Evolutionary conservation across 257 asterid genomes (phyloP), one percentile per base, ranked within the genome.

Genomic region (Handroanthus guayacan): DNA sequence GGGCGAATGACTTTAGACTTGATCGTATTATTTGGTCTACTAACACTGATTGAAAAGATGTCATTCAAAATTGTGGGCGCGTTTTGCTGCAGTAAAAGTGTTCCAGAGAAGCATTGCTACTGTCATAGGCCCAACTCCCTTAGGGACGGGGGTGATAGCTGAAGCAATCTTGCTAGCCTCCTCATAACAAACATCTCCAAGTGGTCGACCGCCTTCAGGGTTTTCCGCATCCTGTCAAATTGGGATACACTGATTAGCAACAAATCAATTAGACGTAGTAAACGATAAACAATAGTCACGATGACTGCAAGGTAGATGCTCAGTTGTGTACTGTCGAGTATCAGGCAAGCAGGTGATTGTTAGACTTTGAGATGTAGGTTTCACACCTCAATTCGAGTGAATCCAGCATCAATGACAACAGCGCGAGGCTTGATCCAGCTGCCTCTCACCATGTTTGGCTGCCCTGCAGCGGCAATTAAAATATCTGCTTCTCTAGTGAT

Each of bases 51-150:
- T 11, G 4, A 7, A 70, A 71, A 57, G 51, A 71, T 14, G 34
- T 91, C 88, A 91, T 37, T 84, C 75, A 69, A 90, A 85, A 81
- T 75, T 82, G 82, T 89, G 70, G 67, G 84, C 85, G 78, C 97
- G 85, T 76, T 91, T 91, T 25, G 98, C 92, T 9, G 99, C 96
- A 38, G 82, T 31, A n/a, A 95, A 91, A 13, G 99, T 95, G 80
- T 95, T 95, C 1, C 92, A 85, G n/a, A 95, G 90, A 77, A 95
- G 96, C 99, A 95, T 95, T 17, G 98, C 98, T 50, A 95, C 92
- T 55, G 99, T 95, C 99, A 95, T 91, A 3, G 99, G 99, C 69
- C 99, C 99, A 55, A 95, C 99, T 13, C 98, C 99, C 12, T 97
- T 97, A 4, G 99, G 98, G 72, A 92, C 99, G 36, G 99, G 99